Evolutionary conservation across 768 basidiomycete genomes (phyloP).

Genomic region (Antrodiella citrinella): DNA sequence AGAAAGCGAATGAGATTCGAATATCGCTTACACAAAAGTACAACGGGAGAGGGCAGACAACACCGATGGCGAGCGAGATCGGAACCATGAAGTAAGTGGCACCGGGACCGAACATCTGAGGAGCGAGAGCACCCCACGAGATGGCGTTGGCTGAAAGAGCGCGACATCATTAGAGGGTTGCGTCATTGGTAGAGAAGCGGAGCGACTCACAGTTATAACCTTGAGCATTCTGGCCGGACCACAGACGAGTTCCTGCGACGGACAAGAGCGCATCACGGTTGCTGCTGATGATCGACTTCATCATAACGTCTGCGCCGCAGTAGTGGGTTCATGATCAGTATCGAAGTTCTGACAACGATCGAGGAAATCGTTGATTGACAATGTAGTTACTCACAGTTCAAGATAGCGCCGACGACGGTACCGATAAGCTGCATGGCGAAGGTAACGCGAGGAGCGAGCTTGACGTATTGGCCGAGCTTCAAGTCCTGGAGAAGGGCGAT

Average conservation of each 20-base stretch:
- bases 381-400: slow-evolving; percentile 25
- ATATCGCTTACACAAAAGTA: slow-evolving; percentile 28
- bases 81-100: slow-evolving; percentile 11
- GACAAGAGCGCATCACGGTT: slow-evolving; percentile 32
- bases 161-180: not conserved
- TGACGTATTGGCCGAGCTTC: slow-evolving; percentile 48
- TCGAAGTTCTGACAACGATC: not conserved
- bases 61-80: slow-evolving; percentile 41
- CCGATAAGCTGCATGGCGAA: slow-evolving; percentile 34
- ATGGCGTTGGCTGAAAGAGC: slow-evolving; percentile 29
- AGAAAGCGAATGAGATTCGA: not conserved
- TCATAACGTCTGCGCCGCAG: slow-evolving; percentile 18
- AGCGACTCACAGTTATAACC: slow-evolving; percentile 35
- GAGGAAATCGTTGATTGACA: not conserved
- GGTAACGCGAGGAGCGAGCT: slow-evolving; percentile 55
- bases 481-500: slow-evolving; percentile 47
- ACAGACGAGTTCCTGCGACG: slow-evolving; percentile 46
- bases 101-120: slow-evolving; percentile 12
- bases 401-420: slow-evolving; percentile 43
- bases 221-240: slow-evolving; percentile 44
- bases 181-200: not conserved
- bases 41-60: slow-evolving; percentile 49
- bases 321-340: not conserved
- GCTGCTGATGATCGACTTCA: slow-evolving; percentile 22
- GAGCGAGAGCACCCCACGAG: slow-evolving; percentile 49